Conservation (phyloP, 2,329 filamentous ascomycete genomes). For the Cryphonectria naterciae region DNA sequence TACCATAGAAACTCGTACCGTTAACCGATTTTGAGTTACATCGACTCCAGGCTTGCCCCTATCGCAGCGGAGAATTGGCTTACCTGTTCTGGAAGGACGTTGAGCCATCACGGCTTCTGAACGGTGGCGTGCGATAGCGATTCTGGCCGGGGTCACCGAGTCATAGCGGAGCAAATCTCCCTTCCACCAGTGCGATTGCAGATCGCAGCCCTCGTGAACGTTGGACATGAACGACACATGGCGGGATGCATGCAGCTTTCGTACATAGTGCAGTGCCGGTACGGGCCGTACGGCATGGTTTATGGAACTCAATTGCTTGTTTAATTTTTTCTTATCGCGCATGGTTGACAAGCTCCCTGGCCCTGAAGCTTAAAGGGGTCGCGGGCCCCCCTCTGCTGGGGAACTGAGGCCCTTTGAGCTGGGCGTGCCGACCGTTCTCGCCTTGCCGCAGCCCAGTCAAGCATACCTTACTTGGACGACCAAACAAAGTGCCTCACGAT, state of each 20-base stretch:
- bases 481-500: not conserved
- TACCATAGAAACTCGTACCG: not conserved
- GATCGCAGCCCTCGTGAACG: not conserved
- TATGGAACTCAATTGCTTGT: not conserved
- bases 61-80: not conserved
- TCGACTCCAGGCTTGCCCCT: not conserved
- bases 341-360: not conserved
- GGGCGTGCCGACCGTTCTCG: not conserved
- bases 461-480: not conserved
- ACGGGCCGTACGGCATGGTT: constrained; percentile 11
- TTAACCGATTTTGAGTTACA: not conserved
- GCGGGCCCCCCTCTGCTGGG: not conserved
- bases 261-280: not conserved
- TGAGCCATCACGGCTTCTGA: not conserved
- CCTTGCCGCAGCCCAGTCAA: not conserved
- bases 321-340: not conserved
- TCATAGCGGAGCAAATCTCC: not conserved
- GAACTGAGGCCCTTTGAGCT: not conserved
- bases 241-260: not conserved
- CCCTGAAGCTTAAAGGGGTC: not conserved
- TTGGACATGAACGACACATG: not conserved
- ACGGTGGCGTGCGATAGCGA: not conserved
- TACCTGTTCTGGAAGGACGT: constrained; percentile 8
- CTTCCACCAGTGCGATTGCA: not conserved
- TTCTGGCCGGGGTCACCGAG: not conserved